Evolutionary conservation across 1,284 basidiomycete species (phyloP), one percentile per base, ranked within the genome.

Genomic region (Ustilago cynodontis): DNA sequence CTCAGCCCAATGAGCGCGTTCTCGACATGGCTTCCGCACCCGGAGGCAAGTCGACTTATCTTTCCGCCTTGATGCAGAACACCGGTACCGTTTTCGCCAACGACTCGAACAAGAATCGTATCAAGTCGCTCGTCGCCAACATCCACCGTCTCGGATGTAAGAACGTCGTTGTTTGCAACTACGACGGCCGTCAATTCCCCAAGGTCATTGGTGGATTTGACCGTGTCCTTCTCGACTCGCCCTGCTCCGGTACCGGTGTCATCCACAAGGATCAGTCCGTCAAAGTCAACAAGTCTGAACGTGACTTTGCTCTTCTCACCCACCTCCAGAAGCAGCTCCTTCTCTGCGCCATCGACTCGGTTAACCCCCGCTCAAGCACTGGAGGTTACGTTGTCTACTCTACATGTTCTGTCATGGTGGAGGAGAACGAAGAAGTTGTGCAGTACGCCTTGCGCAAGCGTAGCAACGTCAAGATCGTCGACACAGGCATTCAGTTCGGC

Each of bases 121-220:
- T 95, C 68, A 99, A 99, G 89, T 94, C 93, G 88, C 89, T 99
- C 65, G 95, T 93, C 8, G 97, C 96, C 59, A 99, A 99, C 83
- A 91, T 99, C 3, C 95, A 98, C 86, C 92, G 97, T 22, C 89
- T 99, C 80, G 97, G 97, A 1, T 99, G 97, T 89, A 97, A 95
- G 87, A 99, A 99, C 86, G 95, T 99, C 54, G 92, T 98, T 10
- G 92, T 99, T 37, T 98, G 95, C 87, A 97, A 94, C 65, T 96
- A 99, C 84, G 97, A 99, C 83, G 97, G 95, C 4, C 89, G 97
- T 68, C 93, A 98, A 87, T 99, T 99, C 88, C 97, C 97, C n/a
- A 98, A 96, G 86, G 95, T 99, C 50, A 95, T 99, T 88, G 97
- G 96, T 24, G 97, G 97, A 1, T 99, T 99, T 81, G 96, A 99